phyloP scores from a whole-genome alignment of 2,329 filamentous ascomycete genomes.

The Chaetomiaceae sp. region DNA sequence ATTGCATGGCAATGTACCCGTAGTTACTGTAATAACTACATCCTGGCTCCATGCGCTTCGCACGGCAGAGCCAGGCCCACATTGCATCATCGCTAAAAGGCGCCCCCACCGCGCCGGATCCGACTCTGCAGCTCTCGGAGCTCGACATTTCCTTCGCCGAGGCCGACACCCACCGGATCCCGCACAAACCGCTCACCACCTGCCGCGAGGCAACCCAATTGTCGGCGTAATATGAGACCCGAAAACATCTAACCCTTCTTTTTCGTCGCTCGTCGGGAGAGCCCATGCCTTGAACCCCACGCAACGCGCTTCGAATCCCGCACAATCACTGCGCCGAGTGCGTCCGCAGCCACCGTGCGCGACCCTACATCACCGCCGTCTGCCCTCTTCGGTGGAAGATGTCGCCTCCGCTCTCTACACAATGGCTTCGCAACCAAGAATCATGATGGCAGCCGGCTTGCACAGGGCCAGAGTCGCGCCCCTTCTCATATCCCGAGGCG shows the following conservation, averaged over 20 bases:
- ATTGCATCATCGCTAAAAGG: conserved; percentile 28
- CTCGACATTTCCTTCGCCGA: conserved; percentile 11
- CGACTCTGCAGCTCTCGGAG: conserved; percentile 3
- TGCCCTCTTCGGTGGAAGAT: conserved; percentile 7
- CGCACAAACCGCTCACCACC: not conserved
- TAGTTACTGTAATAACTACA: too few species aligned
- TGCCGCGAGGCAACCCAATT: not conserved
- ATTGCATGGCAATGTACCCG: too few species aligned
- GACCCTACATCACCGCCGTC: not conserved
- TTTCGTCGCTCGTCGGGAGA: not conserved
- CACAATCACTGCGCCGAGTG: conserved; percentile 11
- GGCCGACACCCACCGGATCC: not conserved
- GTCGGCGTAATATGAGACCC: not conserved
- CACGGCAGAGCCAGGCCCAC: too few species aligned
- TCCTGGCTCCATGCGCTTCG: too few species aligned
- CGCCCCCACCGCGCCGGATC: conserved; percentile 10
- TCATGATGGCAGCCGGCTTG: conserved; percentile 24
- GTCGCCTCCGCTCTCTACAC: not conserved
- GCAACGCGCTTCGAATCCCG: conserved; percentile 1
- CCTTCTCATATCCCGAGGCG: conserved; percentile 6
- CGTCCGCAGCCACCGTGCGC: not conserved
- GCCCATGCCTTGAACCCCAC: not conserved
- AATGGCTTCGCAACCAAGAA: conserved; percentile 24
- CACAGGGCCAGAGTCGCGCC: conserved; percentile 13
- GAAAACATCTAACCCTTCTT: not conserved